These are phyloP conservation scores for Halteria grandinella DNA, from an alignment of 73 alveolate genomes.

Conservation along the genomic window DNA sequence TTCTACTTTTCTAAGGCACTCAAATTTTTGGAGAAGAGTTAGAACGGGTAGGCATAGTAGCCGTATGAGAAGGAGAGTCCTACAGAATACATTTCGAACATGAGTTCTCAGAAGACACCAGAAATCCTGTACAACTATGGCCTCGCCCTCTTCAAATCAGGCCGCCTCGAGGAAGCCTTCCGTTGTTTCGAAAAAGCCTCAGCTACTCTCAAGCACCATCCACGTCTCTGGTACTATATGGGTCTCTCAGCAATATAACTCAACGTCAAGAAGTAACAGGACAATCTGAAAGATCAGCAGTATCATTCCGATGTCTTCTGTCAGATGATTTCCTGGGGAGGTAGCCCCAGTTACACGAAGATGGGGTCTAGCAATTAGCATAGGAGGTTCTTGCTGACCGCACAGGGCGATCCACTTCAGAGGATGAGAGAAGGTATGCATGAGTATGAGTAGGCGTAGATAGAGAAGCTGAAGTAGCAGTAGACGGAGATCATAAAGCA, in stretches of 20 bases:
- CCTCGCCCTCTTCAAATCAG: slow-evolving; percentile 43
- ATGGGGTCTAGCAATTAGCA: neutral
- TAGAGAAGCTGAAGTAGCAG: slow-evolving; percentile 28
- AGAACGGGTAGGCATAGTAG: neutral
- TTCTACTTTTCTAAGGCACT: slow-evolving; percentile 64
- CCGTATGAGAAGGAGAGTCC: slow-evolving; percentile 41
- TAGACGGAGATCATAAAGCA: slow-evolving; percentile 6
- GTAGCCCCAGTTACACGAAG: slow-evolving; percentile 24
- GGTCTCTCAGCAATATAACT: slow-evolving; percentile 23
- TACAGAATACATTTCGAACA: slow-evolving; percentile 35
- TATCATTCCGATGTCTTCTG: slow-evolving; percentile 28
- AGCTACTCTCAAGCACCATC: slow-evolving; percentile 15
- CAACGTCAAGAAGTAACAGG: neutral
- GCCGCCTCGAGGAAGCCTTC: slow-evolving; percentile 43
- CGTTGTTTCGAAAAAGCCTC: slow-evolving; percentile 61
- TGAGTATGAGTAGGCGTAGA: neutral
- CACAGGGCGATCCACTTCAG: slow-evolving; percentile 20
- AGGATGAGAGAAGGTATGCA: neutral
- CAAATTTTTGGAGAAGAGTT: slow-evolving; percentile 57
- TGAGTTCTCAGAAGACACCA: slow-evolving; percentile 39
- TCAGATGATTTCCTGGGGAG: slow-evolving; percentile 20
- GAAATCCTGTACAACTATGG: slow-evolving; percentile 64
- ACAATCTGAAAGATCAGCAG: neutral
- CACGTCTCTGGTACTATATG: slow-evolving; percentile 59
- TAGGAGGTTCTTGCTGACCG: slow-evolving; percentile 12